These are phyloP conservation scores for Bullera alba DNA, from an alignment of 768 basidiomycete genomes.

Conservation along the genomic window DNA sequence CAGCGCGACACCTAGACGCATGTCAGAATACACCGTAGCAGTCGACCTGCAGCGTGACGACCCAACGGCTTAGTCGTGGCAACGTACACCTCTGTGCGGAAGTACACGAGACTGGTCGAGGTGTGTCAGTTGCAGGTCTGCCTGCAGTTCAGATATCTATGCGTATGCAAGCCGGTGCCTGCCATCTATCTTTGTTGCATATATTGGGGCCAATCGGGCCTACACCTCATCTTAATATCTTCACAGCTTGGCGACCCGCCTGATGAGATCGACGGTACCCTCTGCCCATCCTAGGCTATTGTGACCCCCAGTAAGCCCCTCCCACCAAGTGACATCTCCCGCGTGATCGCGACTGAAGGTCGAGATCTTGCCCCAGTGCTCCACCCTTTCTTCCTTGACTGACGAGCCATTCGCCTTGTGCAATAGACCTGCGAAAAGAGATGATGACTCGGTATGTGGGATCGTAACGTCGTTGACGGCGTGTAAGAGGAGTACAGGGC, in stretches of 20 bases:
- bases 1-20: no score
- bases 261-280: slow-evolving; percentile 36
- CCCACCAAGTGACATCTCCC: slow-evolving; percentile 34
- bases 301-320: slow-evolving; percentile 38
- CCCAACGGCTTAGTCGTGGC: no score
- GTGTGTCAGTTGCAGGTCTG: no score
- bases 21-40: no score
- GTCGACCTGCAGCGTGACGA: no score
- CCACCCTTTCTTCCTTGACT: neutral
- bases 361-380: slow-evolving; percentile 29
- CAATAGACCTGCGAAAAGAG: slow-evolving; percentile 59
- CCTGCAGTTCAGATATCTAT: no score
- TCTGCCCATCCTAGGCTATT: slow-evolving; percentile 36
- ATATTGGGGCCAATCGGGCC: no score
- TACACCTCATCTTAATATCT: no score
- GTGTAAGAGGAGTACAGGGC: slow-evolving; percentile 66
- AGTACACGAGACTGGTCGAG: no score
- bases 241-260: slow-evolving; percentile 18
- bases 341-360: slow-evolving; percentile 2
- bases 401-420: neutral
- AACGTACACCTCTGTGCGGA: no score
- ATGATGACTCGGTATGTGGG: slow-evolving; percentile 60
- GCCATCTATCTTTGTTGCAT: no score
- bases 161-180: no score
- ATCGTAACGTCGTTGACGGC: slow-evolving; percentile 70